phyloP scores from a whole-genome alignment of 768 basidiomycete genomes.

The Pholiota conissans region DNA sequence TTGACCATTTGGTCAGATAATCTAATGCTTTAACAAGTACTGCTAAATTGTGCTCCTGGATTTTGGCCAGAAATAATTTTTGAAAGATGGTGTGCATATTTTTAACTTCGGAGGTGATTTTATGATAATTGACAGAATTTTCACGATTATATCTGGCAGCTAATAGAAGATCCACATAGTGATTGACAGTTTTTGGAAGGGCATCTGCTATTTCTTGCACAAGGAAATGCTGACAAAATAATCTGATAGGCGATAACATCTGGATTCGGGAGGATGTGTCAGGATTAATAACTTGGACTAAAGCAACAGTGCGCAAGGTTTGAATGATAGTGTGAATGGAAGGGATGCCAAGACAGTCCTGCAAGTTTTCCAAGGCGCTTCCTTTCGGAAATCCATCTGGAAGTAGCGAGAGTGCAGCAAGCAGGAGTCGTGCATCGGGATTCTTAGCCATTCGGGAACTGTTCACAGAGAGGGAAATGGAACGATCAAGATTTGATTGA shows the following conservation, averaged over 20 bases:
- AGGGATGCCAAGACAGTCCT: background rate
- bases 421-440: conserved; percentile 23
- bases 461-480: conserved; percentile 29
- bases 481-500: conserved; percentile 27
- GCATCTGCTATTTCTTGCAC: background rate
- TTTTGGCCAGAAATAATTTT: background rate
- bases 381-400: too few relatives aligned
- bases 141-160: background rate
- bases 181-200: background rate
- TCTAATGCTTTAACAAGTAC: too few relatives aligned
- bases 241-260: too few relatives aligned
- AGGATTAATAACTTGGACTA: background rate
- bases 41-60: background rate
- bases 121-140: background rate
- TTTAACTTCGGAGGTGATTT: background rate
- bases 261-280: background rate
- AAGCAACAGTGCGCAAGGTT: background rate
- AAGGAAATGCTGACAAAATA: background rate
- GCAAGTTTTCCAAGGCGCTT: background rate
- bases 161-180: background rate
- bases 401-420: conserved; percentile 27
- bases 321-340: background rate
- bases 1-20: too few relatives aligned
- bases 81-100: background rate
- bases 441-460: conserved; percentile 27